These are phyloP conservation scores for Sugiyamaella floridensis DNA, from an alignment of 805 yeast species.

Conservation along the genomic window DNA sequence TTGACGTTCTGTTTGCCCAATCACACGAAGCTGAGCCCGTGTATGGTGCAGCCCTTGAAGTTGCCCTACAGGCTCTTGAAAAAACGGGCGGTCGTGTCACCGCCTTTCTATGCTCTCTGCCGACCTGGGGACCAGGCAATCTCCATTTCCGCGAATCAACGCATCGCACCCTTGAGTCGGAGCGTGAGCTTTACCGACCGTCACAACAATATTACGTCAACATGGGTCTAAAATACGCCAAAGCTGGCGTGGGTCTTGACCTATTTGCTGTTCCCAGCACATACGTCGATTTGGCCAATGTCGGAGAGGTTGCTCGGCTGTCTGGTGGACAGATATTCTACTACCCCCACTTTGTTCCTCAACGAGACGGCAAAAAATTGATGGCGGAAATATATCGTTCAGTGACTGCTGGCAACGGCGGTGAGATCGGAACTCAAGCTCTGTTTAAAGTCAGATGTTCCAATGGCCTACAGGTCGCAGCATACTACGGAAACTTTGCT, in stretches of 20 bases:
- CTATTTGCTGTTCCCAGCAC: conserved; percentile 60
- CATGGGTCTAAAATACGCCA: conserved; percentile 50
- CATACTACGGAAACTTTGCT: conserved; percentile 59
- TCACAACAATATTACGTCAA: conserved; percentile 56
- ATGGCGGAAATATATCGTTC: conserved; percentile 53
- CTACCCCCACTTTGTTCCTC: conserved; percentile 61
- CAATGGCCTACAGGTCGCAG: conserved; percentile 71
- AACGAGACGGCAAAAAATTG: conserved; percentile 62
- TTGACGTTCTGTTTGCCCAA: conserved; percentile 42
- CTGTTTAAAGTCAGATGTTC: conserved; percentile 82
- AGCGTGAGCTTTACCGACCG: conserved; percentile 49
- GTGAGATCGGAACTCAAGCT: conserved; percentile 66
- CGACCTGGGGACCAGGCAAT: conserved; percentile 76
- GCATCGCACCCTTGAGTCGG: conserved; percentile 27
- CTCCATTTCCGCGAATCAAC: conserved; percentile 28
- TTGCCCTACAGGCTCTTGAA: conserved; percentile 56
- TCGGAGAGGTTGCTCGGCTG: conserved; percentile 53
- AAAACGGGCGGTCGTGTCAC: conserved; percentile 71
- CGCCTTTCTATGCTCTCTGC: conserved; percentile 58
- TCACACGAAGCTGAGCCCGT: conserved; percentile 53
- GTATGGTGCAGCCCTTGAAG: conserved; percentile 70
- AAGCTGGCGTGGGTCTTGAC: conserved; percentile 65
- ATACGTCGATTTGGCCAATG: conserved; percentile 64
- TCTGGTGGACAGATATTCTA: conserved; percentile 67
- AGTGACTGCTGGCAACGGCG: conserved; percentile 3